Base-by-base conservation (phyloP, 148 eudicot species). In the Pharnaceum exiguum region DNA sequence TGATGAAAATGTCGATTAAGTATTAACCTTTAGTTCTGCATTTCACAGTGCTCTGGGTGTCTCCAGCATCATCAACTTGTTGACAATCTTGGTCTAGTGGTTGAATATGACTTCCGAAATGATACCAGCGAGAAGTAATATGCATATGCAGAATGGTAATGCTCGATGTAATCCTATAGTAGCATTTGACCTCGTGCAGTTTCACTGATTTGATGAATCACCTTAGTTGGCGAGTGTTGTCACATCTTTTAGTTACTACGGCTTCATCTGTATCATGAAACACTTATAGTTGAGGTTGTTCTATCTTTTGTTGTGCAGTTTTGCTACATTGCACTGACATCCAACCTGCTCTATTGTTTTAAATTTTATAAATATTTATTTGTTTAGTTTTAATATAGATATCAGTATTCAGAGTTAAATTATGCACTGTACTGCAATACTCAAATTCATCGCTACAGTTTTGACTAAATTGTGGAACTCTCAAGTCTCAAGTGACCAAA, bases 1-100 rank as follows among this genome's bases (percentile, higher is more conserved):
- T 30, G 10, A 28, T 63, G 59, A 18, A 52, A 5, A 43, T 17
- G 40, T 25, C 21, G 30, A 28, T 62, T 7, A 12, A 45, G 10
- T 25, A 22, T n/a, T 55, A 45, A 65, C 61, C n/a, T 16, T 31
- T 15, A 18, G 12, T 7, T 27, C 25, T 38, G 28, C n/a, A 38
- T 59, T 59, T 68, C 27, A 19, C 71, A 94, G 99, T 94, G 95
- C 59, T 65, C 99, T 80, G 99, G 99, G 28, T 94, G 96, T 77
- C 78, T 74, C 35, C 69, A 71, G 71, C 82, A 89, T 80, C 99
- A 94, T 73, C 78, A 82, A 74, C 67, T 94, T 58, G 79, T 94
- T 23, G 99, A 94, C 81, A 94, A 89, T 71, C 85, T 89, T 48
- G 73, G 79, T 33, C 89, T 89, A 62, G 93, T 89, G 76, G 80